These are phyloP conservation scores for Solanum tarapatanum DNA, from an alignment of 257 asterid species.

Conservation along the genomic window DNA sequence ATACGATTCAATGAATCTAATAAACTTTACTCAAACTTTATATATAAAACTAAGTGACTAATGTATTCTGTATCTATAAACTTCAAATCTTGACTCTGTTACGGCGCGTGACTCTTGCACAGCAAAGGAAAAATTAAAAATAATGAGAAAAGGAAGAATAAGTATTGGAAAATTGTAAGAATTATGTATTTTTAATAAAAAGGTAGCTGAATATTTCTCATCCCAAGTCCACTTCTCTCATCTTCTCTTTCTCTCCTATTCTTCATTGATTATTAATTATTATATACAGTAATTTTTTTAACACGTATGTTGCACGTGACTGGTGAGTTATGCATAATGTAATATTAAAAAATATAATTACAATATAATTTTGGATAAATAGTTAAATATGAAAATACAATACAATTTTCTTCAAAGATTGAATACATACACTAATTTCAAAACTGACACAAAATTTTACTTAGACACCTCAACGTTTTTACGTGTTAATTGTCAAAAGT, in stretches of 20 bases:
- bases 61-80: background rate
- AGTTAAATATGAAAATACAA: background rate
- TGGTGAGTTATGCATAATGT: background rate
- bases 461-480: background rate
- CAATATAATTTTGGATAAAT: background rate
- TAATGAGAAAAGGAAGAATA: background rate
- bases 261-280: background rate
- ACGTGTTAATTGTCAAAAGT: background rate
- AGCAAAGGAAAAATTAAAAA: background rate
- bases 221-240: background rate
- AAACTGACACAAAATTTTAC: background rate
- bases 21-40: background rate
- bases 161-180: background rate
- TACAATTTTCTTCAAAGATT: no score
- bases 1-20: background rate
- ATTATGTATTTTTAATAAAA: background rate
- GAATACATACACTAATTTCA: no score
- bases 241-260: background rate
- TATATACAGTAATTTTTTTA: no score
- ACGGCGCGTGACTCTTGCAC: fast-evolving
- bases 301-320: background rate
- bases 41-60: background rate
- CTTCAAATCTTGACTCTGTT: background rate
- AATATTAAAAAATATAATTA: background rate
- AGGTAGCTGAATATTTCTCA: background rate